Evolutionary conservation across 768 basidiomycete species (phyloP), one percentile per base, ranked within the genome.

Genomic region (Multifurca ochricompacta): DNA sequence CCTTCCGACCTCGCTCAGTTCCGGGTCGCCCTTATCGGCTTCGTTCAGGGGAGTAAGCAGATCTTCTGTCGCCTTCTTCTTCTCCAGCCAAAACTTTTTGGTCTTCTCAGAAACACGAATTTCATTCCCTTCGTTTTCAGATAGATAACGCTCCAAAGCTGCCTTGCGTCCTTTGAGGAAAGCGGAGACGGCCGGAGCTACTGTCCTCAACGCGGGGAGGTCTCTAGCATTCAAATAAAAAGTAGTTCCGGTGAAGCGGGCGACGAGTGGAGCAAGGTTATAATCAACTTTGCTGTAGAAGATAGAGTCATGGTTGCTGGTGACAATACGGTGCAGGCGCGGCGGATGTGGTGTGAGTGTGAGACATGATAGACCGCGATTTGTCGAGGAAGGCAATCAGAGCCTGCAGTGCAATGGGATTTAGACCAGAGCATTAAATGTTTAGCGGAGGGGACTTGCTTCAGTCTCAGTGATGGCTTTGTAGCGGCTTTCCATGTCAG

Each of bases 331-430:
- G 88, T 1, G 90, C 87, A 0, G 91, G 90, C 1, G 83, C 80
- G 11, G 70, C 65, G 0, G 86, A 87, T 3, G 81, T 85, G 4
- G 87, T 83, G 60, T 82, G 77, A 4, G 85, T 83, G 40, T 73
- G 78, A 8, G 87, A 87, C 51, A 74, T 69, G 13, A 78, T 68
- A 1, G 82, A 87, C 42, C 91, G 81, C 13, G 90, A 89, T 66
- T 83, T 84, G 71, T 92, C 91, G 41, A 94, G 73, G 65, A 92
- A 89, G 53, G 85, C 81, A 47, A 87, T 74, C 58, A 91, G 85
- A 27, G 77, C 71, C 90, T 92, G 59, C 11, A 35, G 28, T 42
- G 35, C 35, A 28, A 31, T 36, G 27, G 48, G 34, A 64, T 54
- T 46, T 43, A 52, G 37, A 54, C 56, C 43, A 40, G 43, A 25